Evolutionary conservation across 106 monocot genomes (phyloP), one percentile per base, ranked within the genome.

Genomic region (Ottelia alismoides): DNA sequence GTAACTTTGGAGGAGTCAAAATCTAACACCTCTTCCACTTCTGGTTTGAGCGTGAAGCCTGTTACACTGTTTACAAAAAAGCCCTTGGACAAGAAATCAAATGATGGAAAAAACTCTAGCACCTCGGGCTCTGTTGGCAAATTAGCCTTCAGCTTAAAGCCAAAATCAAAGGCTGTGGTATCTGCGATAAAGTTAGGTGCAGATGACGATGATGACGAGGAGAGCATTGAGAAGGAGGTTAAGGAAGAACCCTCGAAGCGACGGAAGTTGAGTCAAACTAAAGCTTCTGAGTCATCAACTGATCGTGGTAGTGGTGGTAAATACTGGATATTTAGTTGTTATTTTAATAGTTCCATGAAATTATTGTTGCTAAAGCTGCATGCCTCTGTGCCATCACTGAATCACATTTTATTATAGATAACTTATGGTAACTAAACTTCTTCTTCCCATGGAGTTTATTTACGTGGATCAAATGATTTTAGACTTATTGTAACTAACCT

Each of bases 121-220:
- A 0, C 47, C 44, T 26, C 70, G 17, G 55, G 58, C 19, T 78
- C 79, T 0, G 59, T 57, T 52, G 85, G 84, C 1, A 96, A 96
- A 56, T 76, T 96, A 57, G 96, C 96, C 22, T 96, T 96, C 53
- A 89, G 89, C 70, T 79, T 96, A 70, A 96, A 96, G 62, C 76
- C 76, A 54, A 96, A 96, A 52, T 74, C 89, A 4, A 96, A 96
- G 74, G 47, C 85, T 61, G 79, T 65, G 2, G 50, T 68, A 2
- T 58, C 88, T 7, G 76, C 78, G 57, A 76, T 85, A 0, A 84
- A 73, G 44, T 66, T 96, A 28, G 74, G 45, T 64, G 78, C 52
- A 16, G 94, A 88, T 62, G 96, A 94, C 47, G 92, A 94, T 16
- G 92, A 87, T 28, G 83, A 76, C 22, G 68, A 53, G 43, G 78